These are phyloP conservation scores for Chaetothyriales sp. DNA, from an alignment of 2,329 filamentous ascomycete species.

Conservation along the genomic window DNA sequence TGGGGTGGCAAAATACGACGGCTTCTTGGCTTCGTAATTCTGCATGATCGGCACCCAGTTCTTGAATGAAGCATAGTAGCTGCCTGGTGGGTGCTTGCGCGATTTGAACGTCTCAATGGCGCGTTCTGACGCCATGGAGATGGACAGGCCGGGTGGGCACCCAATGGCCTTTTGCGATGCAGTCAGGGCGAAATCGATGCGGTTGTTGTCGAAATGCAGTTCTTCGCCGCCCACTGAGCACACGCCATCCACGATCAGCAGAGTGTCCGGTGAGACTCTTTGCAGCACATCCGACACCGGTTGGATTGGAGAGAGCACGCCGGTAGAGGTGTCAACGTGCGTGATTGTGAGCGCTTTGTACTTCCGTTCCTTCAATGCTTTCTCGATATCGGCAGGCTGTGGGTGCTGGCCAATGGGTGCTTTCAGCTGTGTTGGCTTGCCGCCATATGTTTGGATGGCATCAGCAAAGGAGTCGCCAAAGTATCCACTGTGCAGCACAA, in stretches of 20 bases:
- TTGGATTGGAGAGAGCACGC: constrained; percentile 84
- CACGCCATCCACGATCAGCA: constrained; percentile 87
- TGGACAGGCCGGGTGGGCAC: constrained; percentile 83
- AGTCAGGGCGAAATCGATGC: constrained; percentile 80
- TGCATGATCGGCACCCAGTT: constrained; percentile 99
- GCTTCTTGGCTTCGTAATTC: constrained; percentile 96
- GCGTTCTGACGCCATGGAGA: constrained; percentile 81
- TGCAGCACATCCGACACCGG: constrained; percentile 69
- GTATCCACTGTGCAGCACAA: constrained; percentile 93
- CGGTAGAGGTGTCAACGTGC: constrained; percentile 94
- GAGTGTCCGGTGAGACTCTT: constrained; percentile 75
- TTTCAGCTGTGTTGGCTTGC: constrained; percentile 76
- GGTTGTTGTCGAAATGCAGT: constrained; percentile 91
- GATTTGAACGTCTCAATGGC: constrained; percentile 69
- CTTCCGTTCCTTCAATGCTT: constrained; percentile 73
- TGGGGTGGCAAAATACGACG: constrained; percentile 94
- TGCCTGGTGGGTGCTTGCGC: constrained; percentile 66
- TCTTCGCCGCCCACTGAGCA: constrained; percentile 95
- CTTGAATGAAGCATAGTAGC: constrained; percentile 93
- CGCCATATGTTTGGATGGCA: constrained; percentile 83
- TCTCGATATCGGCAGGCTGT: constrained; percentile 74
- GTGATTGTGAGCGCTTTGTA: constrained; percentile 94
- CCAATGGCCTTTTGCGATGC: constrained; percentile 96
- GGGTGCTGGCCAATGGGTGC: constrained; percentile 79
- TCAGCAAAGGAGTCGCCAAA: constrained; percentile 91